Conservation (phyloP, 2,329 filamentous ascomycete genomes). For the Saccharata proteae region DNA sequence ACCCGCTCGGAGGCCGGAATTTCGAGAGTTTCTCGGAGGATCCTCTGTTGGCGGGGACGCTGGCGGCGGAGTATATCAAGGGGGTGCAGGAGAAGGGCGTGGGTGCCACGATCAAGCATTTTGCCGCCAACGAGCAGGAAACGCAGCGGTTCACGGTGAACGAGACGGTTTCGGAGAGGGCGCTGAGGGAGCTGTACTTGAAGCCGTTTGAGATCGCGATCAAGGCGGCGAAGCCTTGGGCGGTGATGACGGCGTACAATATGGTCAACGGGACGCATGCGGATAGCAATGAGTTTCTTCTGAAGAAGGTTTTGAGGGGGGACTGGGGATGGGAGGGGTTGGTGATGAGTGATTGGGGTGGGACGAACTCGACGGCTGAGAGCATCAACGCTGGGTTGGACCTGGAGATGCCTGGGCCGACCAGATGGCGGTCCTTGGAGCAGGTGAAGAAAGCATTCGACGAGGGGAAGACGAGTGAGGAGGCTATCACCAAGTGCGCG, state of each 20-base stretch:
- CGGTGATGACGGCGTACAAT: conserved; percentile 59
- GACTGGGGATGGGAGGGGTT: conserved; percentile 29
- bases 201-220: conserved; percentile 63
- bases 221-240: conserved; percentile 54
- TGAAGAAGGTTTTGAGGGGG: conserved; percentile 32
- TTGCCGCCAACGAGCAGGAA: conserved; percentile 63
- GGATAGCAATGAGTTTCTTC: conserved; percentile 23
- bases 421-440: conserved; percentile 27
- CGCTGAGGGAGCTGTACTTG: conserved; percentile 59
- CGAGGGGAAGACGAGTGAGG: conserved; percentile 33
- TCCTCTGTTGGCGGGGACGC: conserved; percentile 60
- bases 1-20: conserved; percentile 71
- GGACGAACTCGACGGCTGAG: conserved; percentile 26
- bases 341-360: conserved; percentile 32
- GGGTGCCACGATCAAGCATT: conserved; percentile 69
- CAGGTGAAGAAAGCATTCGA: conserved; percentile 22
- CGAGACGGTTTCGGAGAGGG: conserved; percentile 50
- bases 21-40: conserved; percentile 85
- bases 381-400: conserved; percentile 27
- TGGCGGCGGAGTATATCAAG: conserved; percentile 60
- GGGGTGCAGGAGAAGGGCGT: conserved; percentile 63
- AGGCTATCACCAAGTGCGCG: conserved; percentile 30
- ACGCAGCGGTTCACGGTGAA: conserved; percentile 54
- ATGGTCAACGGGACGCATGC: conserved; percentile 47
- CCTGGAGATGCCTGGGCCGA: conserved; percentile 29